Evolutionary conservation across 78 protist genomes (phyloP).

Genomic region (Parvularia atlantis): DNA sequence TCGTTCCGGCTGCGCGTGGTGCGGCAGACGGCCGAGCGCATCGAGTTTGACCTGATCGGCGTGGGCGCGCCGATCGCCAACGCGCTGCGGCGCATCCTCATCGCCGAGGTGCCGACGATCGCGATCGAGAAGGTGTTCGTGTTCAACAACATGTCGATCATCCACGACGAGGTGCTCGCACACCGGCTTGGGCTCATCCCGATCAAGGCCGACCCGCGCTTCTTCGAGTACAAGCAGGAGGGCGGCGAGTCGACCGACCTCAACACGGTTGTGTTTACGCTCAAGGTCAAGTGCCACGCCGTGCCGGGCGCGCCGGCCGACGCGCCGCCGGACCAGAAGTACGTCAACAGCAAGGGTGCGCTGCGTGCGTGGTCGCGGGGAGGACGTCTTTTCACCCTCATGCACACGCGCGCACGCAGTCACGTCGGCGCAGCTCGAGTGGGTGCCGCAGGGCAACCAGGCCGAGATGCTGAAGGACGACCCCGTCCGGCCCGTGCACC

Average conservation of each 20-base stretch:
- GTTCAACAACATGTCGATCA: conserved; percentile 74
- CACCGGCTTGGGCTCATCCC: conserved; percentile 82
- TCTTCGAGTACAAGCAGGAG: conserved; percentile 14
- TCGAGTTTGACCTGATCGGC: conserved; percentile 73
- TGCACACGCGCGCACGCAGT: too few relatives aligned
- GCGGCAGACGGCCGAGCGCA: too few relatives aligned
- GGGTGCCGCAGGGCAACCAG: conserved; percentile 79
- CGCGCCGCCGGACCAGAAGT: background rate
- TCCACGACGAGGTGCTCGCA: conserved; percentile 81
- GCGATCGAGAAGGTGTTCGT: conserved; percentile 81
- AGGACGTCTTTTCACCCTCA: background rate
- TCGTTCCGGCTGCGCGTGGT: too few relatives aligned
- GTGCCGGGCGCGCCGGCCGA: conserved; percentile 1
- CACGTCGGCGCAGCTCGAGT: too few relatives aligned
- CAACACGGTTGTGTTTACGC: conserved; percentile 30
- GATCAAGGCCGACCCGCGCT: conserved; percentile 64
- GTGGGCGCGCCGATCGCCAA: conserved; percentile 83
- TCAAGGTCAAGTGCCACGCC: conserved; percentile 10
- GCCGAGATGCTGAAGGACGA: conserved; percentile 25
- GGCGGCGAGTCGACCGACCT: conserved; percentile 7
- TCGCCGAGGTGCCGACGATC: conserved; percentile 86
- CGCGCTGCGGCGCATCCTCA: conserved; percentile 79
- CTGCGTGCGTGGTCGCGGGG: too few relatives aligned
- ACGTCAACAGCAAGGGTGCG: conserved; percentile 1
- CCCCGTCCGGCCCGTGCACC: conserved; percentile 61